A percentile compares a stretch with the other conserved stretches of the same genome.
phyloP scores from a whole-genome alignment of 352 stramenopile genomes.

The Globisporangium takayamanum region DNA sequence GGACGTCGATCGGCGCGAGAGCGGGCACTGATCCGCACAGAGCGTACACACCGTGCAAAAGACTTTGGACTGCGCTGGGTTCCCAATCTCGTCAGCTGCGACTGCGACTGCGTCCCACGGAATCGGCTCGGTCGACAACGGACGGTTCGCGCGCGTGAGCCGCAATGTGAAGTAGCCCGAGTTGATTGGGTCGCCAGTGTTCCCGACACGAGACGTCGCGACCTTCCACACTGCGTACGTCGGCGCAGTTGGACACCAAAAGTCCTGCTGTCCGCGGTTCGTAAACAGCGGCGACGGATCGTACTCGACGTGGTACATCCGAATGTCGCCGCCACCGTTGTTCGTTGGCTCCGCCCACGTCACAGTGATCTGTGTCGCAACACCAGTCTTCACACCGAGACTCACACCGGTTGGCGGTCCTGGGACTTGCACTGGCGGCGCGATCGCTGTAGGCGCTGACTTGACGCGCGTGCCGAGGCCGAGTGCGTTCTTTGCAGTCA shows the following conservation, averaged over 20 bases:
- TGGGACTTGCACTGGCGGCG: constrained; percentile 73
- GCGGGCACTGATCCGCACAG: constrained; percentile 32
- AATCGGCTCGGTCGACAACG: constrained; percentile 74
- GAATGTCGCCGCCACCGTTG: constrained; percentile 49
- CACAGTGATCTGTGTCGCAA: constrained; percentile 58
- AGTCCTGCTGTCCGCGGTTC: constrained; percentile 50
- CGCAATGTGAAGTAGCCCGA: constrained; percentile 53
- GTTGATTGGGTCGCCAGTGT: constrained; percentile 25
- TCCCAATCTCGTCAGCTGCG: constrained; percentile 69
- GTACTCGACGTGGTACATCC: constrained; percentile 79
- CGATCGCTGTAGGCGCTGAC: constrained; percentile 37
- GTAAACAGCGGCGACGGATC: constrained; percentile 63
- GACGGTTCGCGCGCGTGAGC: constrained; percentile 38
- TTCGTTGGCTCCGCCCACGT: constrained; percentile 43
- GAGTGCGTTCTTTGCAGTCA: constrained; percentile 86
- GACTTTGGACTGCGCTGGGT: constrained; percentile 29
- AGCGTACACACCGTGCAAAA: constrained; percentile 54
- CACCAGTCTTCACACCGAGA: constrained; percentile 71
- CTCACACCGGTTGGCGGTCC: constrained; percentile 53
- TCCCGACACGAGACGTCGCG: constrained; percentile 20
- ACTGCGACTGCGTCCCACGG: constrained; percentile 90
- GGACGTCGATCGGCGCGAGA: constrained; percentile 35
- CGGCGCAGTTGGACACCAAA: constrained; percentile 53
- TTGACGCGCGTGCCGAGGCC: constrained; percentile 41
- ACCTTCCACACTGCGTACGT: constrained; percentile 58